Conservation (phyloP, 768 basidiomycete species). For the Tulasnella sp. region DNA sequence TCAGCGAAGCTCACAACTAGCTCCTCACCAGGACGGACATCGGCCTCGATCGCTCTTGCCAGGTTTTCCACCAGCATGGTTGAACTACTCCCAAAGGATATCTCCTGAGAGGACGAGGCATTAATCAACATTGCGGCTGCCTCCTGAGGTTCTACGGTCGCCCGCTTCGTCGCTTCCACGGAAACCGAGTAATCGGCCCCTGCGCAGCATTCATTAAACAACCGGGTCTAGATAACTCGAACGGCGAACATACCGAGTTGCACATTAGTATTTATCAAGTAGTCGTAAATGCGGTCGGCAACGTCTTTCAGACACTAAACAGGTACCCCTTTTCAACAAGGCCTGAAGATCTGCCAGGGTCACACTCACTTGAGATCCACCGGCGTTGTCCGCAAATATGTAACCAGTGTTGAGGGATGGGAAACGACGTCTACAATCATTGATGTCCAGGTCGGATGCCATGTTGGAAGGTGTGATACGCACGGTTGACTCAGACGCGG, state of each 20-base stretch:
- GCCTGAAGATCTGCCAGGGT: background rate
- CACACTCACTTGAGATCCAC: slow-evolving; percentile 45
- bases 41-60: slow-evolving; percentile 44
- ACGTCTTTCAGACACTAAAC: slow-evolving; percentile 34
- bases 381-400: slow-evolving; percentile 61
- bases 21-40: slow-evolving; percentile 50
- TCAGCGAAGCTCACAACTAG: slow-evolving; percentile 59
- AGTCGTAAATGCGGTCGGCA: slow-evolving; percentile 50
- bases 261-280: slow-evolving; percentile 57
- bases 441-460: slow-evolving; percentile 33
- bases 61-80: slow-evolving; percentile 61
- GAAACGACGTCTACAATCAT: slow-evolving; percentile 44
- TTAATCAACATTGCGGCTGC: slow-evolving; percentile 51
- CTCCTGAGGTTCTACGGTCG: slow-evolving; percentile 34
- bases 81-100: slow-evolving; percentile 54
- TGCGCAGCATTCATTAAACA: background rate
- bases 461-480: background rate
- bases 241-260: slow-evolving; percentile 35
- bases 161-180: slow-evolving; percentile 38
- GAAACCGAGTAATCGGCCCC: slow-evolving; percentile 55
- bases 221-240: background rate
- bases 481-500: background rate
- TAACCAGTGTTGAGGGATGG: slow-evolving; percentile 47
- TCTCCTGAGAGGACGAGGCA: slow-evolving; percentile 46
- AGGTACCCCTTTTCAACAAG: background rate